Base-by-base conservation (phyloP, 345 rosid species). In the Aquilaria sinensis region DNA sequence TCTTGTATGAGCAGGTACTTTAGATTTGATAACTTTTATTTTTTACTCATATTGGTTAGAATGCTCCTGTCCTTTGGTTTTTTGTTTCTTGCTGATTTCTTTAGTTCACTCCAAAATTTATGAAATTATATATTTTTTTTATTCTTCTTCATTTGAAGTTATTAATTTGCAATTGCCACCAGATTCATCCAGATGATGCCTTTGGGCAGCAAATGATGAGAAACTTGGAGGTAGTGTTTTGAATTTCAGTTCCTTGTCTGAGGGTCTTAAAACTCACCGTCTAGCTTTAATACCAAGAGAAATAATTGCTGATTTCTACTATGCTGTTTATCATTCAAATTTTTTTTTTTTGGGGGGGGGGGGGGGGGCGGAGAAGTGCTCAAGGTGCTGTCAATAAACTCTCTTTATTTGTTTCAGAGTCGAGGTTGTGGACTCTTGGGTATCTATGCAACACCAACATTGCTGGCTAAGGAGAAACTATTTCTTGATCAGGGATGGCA, bases 161-260 rank as follows among this genome's bases (percentile, higher is more conserved):
- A 50, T 60, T 37, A 65, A 55, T 57, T 52, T 45, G 56, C 67
- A 37, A 58, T 63, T 33, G 33, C 66, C 59, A 72, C 68, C 85
- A 94, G 99, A 94, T 90, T 67, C 96, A 67, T 68, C 97, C 96
- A 14, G 86, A 90, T 81, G 97, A 94, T 85, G 92, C 99, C 63
- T 94, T 94, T 85, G 99, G 99, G 54, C 81, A 81, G 78, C 97
- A 94, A 75, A 94, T 94, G 99, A 86, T 88, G 56, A 86, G 80
- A 70, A 94, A 94, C 70, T 83, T 94, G 81, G 99, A 89, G 97
- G 99, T 89, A 75, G 56, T 47, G 31, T 57, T 54, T 73, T 53
- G 62, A 57, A 29, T 31, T 46, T n/a, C 47, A 47, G 34, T 66
- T 66, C 33, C 11, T 16, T 16, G 55, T 51, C 56, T 34, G 10